A percentile compares a stretch with the other conserved stretches of the same genome.
Conservation (phyloP, 75 land plant species). For the Larix kaempferi region DNA sequence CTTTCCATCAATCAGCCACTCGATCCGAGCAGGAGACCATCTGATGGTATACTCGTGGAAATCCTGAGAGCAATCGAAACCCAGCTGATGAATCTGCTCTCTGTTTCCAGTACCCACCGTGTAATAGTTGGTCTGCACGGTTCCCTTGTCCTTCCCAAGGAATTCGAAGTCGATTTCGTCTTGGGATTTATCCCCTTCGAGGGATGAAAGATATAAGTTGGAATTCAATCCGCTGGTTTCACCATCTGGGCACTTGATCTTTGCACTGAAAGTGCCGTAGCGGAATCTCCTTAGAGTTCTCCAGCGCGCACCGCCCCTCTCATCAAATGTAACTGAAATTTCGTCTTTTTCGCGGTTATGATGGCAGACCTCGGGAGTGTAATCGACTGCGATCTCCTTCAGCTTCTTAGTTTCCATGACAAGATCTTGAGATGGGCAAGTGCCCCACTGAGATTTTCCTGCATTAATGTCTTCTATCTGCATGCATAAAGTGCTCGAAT, state of each 20-base stretch:
- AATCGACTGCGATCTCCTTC: conserved; percentile 56
- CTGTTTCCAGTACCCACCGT: conserved; percentile 50
- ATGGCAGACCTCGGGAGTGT: conserved; percentile 46
- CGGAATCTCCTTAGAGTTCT: conserved; percentile 37
- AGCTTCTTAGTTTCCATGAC: conserved; percentile 11
- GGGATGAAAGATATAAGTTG: conserved; percentile 69
- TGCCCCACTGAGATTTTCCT: too few species aligned
- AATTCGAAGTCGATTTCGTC: conserved; percentile 84
- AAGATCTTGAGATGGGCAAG: too few species aligned
- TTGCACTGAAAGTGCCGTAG: conserved; percentile 54
- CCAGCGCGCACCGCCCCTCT: conserved; percentile 70
- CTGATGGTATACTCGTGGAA: conserved; percentile 60
- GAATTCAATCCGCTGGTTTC: conserved; percentile 70
- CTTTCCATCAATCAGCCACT: conserved; percentile 60
- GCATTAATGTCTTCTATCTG: too few species aligned
- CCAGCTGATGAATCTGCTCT: conserved; percentile 55
- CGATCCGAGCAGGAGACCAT: conserved; percentile 41
- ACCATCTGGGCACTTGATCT: conserved; percentile 54
- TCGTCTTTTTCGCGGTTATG: conserved; percentile 29
- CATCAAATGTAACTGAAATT: conserved; percentile 48
- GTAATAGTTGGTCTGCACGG: conserved; percentile 70
- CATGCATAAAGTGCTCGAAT: too few species aligned
- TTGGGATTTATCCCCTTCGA: conserved; percentile 59
- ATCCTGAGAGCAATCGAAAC: conserved; percentile 58
- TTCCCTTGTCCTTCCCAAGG: conserved; percentile 54